phyloP scores from a whole-genome alignment of 2,329 filamentous ascomycete genomes.

The Cercospora canescens region DNA sequence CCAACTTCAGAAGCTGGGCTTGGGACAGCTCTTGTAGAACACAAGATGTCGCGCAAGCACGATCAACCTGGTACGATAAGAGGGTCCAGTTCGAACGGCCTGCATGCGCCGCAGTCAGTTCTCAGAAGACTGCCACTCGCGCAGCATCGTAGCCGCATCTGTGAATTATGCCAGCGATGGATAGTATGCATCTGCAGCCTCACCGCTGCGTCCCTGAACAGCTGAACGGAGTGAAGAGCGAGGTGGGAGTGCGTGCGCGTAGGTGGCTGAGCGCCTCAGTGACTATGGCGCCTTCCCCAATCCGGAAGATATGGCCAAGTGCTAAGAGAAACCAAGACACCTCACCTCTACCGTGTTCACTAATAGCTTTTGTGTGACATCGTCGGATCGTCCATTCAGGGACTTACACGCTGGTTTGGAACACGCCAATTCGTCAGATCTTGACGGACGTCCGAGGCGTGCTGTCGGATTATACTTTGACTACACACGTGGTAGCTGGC shows the following conservation, averaged over 20 bases:
- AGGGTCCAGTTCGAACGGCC: neutral
- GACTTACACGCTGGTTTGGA: neutral
- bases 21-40: neutral
- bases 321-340: constrained; percentile 15
- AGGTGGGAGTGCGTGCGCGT: constrained; percentile 17
- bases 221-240: neutral
- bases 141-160: neutral
- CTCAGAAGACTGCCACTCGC: neutral
- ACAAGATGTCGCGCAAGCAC: neutral
- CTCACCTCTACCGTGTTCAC: neutral
- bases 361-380: neutral
- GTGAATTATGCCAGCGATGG: neutral
- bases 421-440: neutral
- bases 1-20: neutral
- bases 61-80: neutral
- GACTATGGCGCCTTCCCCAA: constrained; percentile 23
- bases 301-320: constrained; percentile 16
- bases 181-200: neutral
- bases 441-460: neutral
- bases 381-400: neutral
- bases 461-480: neutral
- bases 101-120: neutral
- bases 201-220: neutral
- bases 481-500: neutral
- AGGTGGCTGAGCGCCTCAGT: constrained; percentile 39